phyloP scores from a whole-genome alignment of 495 filamentous ascomycete species.

The Massariosphaeria phaeospora region DNA sequence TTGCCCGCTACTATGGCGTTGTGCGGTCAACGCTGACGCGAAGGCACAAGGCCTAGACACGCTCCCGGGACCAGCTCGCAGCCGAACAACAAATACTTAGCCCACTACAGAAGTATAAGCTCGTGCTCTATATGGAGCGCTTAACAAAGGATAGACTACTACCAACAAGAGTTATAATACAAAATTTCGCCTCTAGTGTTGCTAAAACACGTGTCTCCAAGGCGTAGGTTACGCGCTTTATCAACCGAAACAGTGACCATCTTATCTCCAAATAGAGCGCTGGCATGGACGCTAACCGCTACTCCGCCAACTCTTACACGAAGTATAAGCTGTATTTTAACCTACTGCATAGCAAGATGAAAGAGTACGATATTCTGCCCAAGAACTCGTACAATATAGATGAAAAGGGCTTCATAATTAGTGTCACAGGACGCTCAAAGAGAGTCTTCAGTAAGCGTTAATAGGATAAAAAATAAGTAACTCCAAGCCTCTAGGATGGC shows the following conservation, averaged over 20 bases:
- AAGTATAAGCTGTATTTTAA: slow-evolving; percentile 13
- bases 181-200: slow-evolving; percentile 10
- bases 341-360: slow-evolving; percentile 13
- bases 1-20: slow-evolving; percentile 13
- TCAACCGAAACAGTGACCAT: slow-evolving; percentile 2
- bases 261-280: slow-evolving; percentile 6
- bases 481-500: slow-evolving; percentile 14
- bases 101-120: slow-evolving; percentile 5
- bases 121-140: slow-evolving; percentile 12
- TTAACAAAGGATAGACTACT: slow-evolving; percentile 5
- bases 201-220: slow-evolving; percentile 1
- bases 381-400: slow-evolving; percentile 31
- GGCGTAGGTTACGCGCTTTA: slow-evolving; percentile 5
- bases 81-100: slow-evolving; percentile 1
- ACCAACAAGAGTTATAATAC: slow-evolving; percentile 11
- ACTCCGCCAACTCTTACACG: slow-evolving; percentile 4
- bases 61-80: not conserved
- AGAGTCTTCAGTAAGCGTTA: slow-evolving; percentile 10
- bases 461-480: slow-evolving; percentile 4
- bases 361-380: slow-evolving; percentile 25
- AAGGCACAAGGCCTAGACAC: not conserved
- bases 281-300: slow-evolving; percentile 2
- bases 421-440: slow-evolving; percentile 1
- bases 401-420: slow-evolving; percentile 34
- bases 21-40: slow-evolving; percentile 18